These are phyloP conservation scores for Trichomonas gallinae DNA, from an alignment of 208 protist genomes.

Conservation along the genomic window DNA sequence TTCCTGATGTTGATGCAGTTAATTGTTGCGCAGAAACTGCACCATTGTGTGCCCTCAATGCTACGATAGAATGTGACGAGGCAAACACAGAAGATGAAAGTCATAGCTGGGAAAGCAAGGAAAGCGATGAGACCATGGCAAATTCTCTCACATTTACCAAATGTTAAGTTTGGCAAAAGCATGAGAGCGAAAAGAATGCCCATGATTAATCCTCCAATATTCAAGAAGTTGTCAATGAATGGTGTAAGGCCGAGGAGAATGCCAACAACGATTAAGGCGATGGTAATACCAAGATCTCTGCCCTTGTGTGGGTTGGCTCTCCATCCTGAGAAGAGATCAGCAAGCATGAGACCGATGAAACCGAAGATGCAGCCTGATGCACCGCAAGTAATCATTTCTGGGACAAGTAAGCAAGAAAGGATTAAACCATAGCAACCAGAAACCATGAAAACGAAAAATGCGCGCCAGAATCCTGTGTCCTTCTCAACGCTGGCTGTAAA, in stretches of 20 bases:
- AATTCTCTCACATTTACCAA: not conserved
- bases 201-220: constrained; percentile 1
- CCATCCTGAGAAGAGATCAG: not conserved
- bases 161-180: not conserved
- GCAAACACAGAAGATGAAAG: not conserved
- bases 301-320: too few species aligned
- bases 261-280: not conserved
- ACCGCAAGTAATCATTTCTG: not conserved
- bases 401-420: not conserved
- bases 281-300: not conserved
- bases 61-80: not conserved
- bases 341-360: not conserved
- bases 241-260: not conserved
- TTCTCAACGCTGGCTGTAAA: not conserved
- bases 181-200: not conserved
- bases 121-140: not conserved
- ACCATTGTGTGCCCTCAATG: not conserved
- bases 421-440: not conserved
- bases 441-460: not conserved
- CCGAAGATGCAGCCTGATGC: not conserved
- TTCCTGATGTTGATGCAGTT: not conserved
- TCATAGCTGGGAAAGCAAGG: not conserved
- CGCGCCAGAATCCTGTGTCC: not conserved
- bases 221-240: not conserved
- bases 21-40: not conserved